Base-by-base conservation (phyloP, 2,329 filamentous ascomycete genomes). In the Paraphoma chrysanthemicola region DNA sequence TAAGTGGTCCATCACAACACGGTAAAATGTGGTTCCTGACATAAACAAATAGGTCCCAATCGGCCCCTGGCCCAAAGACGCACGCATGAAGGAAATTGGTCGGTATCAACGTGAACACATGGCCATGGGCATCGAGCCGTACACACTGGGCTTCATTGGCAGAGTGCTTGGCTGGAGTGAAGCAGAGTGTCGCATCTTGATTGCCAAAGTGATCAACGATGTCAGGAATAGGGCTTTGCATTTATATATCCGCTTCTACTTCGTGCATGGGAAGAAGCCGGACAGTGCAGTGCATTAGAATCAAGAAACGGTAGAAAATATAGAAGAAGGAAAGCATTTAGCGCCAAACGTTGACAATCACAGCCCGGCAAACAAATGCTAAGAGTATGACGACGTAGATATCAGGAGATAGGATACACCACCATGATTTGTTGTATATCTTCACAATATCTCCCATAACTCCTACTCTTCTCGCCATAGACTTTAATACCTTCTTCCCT, bases 61-160 rank as follows among this genome's bases (percentile, higher is more conserved):
- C 23, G 73, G 72, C 12, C 67, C 72, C 1, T 84, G 82, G 82
- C 76, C 81, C 6, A 79, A 79, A 48, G 80, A 83, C 48, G 74
- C 76, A 1, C 79, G 78, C 51, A 78, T 82, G 76, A 84, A 83
- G 63, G 78, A 81, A 59, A 77, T 84, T 18, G 81, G 82, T 14
- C 71, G 77, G 29, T 82, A 73, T 52, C 69, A 75, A 58, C 71
- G 72, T 43, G 72, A 75, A 51, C 71, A 74, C 59, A 67, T 75
- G 64, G 56, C 63, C 45, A 67, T 74, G 59, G 73, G 73, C 57
- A 64, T 76, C 51, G 73, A 74, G 54, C 73, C 73, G 6, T 75
- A 75, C 44, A 75, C 73, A 0, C 56, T 74, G 8, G 73, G 72
- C 51, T 70, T 76, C 48, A 61, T 75, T 30, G 73, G 72, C 45